Evolutionary conservation across 441 rosid species (phyloP).

Genomic region (Theobroma grandiflorum): DNA sequence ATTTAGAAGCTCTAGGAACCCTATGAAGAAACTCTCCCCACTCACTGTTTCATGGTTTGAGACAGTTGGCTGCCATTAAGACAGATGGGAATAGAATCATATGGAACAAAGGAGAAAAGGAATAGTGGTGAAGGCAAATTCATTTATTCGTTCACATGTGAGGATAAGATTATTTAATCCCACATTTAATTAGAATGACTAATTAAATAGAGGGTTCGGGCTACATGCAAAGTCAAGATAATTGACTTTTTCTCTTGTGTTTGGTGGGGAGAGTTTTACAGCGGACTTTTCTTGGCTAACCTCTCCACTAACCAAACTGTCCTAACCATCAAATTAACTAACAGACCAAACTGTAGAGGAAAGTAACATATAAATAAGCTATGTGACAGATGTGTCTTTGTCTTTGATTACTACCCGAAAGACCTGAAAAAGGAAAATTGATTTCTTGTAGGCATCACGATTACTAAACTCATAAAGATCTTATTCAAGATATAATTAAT

Average conservation of each 20-base stretch:
- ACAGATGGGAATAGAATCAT: not conserved
- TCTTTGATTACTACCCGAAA: slow-evolving; percentile 23
- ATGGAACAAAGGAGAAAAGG: not conserved
- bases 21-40: not conserved
- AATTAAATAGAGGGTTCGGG: not conserved
- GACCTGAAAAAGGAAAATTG: not conserved
- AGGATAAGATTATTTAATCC: slow-evolving; percentile 27
- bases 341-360: slow-evolving; percentile 26
- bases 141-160: slow-evolving; percentile 31
- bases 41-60: slow-evolving; percentile 38
- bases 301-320: slow-evolving; percentile 29
- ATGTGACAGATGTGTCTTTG: slow-evolving; percentile 33
- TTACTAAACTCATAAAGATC: not conserved
- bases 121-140: not conserved
- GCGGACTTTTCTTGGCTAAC: slow-evolving; percentile 1
- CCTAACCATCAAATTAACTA: slow-evolving; percentile 32
- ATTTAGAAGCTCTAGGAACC: not conserved
- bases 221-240: slow-evolving; percentile 34
- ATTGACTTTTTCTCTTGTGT: slow-evolving; percentile 38
- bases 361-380: slow-evolving; percentile 9
- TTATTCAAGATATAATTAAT: not conserved
- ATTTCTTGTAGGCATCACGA: not conserved
- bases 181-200: slow-evolving; percentile 1
- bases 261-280: slow-evolving; percentile 22
- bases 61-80: slow-evolving; percentile 42